These are phyloP conservation scores for Lolium rigidum DNA, from an alignment of 176 grass and related monocot genomes.

Conservation along the genomic window DNA sequence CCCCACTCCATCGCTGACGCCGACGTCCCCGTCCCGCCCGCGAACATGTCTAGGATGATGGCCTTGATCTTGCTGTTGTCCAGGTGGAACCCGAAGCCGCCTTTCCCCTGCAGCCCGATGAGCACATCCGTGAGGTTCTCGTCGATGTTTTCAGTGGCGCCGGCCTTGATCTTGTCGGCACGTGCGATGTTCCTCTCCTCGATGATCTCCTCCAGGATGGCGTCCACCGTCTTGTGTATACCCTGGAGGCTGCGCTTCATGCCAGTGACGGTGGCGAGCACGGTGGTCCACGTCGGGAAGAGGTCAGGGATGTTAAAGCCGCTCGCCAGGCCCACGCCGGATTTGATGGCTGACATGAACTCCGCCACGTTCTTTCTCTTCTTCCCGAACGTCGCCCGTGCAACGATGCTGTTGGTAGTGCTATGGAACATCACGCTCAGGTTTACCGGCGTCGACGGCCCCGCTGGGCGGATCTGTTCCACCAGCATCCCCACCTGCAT, in stretches of 20 bases:
- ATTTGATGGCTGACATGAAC: constrained; percentile 45
- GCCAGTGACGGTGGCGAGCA: constrained; percentile 43
- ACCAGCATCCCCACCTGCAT: constrained; percentile 37
- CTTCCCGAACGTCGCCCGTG: constrained; percentile 47
- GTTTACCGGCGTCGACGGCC: constrained; percentile 43
- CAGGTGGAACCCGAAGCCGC: constrained; percentile 45
- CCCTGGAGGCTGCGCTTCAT: constrained; percentile 44
- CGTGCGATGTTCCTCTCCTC: constrained; percentile 30
- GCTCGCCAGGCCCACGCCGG: constrained; percentile 43
- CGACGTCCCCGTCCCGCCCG: constrained; percentile 53
- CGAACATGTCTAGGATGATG: constrained; percentile 66
- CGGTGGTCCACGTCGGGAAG: constrained; percentile 43
- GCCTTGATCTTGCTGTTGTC: constrained; percentile 56
- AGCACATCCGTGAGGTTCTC: constrained; percentile 66
- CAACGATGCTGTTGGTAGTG: constrained; percentile 42
- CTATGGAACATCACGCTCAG: constrained; percentile 47
- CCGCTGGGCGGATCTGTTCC: constrained; percentile 29
- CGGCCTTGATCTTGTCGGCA: constrained; percentile 24
- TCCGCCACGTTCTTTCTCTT: constrained; percentile 40
- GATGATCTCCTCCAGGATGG: constrained; percentile 53
- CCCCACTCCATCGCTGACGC: constrained; percentile 63
- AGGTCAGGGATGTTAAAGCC: constrained; percentile 52
- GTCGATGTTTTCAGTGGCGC: constrained; percentile 31
- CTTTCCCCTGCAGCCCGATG: constrained; percentile 54
- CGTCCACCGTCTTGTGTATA: constrained; percentile 44